Evolutionary conservation across 495 filamentous ascomycete species (phyloP), one percentile per base, ranked within the genome.

Genomic region (Tuber umbilicatum): DNA sequence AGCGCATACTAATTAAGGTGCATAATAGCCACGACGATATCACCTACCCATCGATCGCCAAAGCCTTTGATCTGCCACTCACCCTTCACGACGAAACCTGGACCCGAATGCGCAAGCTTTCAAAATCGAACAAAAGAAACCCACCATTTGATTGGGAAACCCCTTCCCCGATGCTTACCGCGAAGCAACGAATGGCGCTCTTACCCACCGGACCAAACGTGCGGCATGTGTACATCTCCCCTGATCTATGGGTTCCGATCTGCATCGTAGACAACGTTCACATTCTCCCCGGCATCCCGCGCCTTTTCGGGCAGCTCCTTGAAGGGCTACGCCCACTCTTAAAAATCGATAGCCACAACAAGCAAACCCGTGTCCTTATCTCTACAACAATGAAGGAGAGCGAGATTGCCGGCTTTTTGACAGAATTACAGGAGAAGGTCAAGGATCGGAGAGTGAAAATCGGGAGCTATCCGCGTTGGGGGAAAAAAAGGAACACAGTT

Each of bases 381-480:
- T 93, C 91, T 71, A 98, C 95, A 72, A 93, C 94, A 43, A 77
- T 97, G 83, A 85, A 90, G 0, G 95, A 99, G 85, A 97, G 93
- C 83, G 87, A 86, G 4, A 89, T 98, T 12, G 94, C 95, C 14
- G 87, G 85, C 50, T 97, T 91, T 79, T 84, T 99, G 83, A 93
- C 93, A 5, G 88, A 91, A 76, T 84, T 99, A 73, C 92, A 94
- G 19, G 86, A 82, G 21, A 88, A 87, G 83, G 92, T 92, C 12
- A 89, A 89, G 82, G 83, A 87, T 0, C 87, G 87, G 76, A 93
- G 92, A 0, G 87, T 99, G 72, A 97, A 97, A 85, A 92, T 99
- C n/a, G 95, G 95, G 12, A 96, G 93, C 81, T 99, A 99, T 84
- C 95, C 95, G 37, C 86, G 93, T 69, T 97, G 94, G 95, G 92